Conservation (phyloP, 768 basidiomycete genomes). For the Mycena crocata region DNA sequence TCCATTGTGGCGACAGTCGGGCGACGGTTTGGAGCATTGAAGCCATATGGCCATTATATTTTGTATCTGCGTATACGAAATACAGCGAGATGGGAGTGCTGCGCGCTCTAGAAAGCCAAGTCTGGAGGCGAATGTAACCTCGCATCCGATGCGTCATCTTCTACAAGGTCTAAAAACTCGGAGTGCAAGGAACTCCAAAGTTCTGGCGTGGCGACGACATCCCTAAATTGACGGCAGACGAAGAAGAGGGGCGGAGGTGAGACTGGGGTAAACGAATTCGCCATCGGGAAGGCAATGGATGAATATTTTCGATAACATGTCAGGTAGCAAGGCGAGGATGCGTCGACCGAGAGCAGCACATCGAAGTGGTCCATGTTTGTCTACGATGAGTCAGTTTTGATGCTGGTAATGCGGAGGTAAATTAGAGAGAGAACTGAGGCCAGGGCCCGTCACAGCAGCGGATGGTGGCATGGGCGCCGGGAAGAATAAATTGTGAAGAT, state of each 20-base stretch:
- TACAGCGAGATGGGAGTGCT: not conserved
- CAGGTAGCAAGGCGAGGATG: not conserved
- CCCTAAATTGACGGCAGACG: constrained; percentile 11
- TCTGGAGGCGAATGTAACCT: not conserved
- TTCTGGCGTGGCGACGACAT: constrained; percentile 6
- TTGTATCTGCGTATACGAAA: not conserved
- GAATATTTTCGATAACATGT: constrained; percentile 14
- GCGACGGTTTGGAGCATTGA: not conserved
- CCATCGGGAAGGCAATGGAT: not conserved
- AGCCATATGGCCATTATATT: not conserved
- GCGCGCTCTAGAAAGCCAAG: constrained; percentile 2
- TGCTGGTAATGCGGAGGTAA: constrained; percentile 6
- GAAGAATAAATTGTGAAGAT: no score
- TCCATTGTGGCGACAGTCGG: not conserved
- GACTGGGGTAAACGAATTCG: not conserved
- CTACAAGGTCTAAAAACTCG: not conserved
- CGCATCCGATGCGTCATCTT: no score
- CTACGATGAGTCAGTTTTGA: not conserved
- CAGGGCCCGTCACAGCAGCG: no score
- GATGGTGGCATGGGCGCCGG: not conserved
- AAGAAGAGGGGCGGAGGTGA: not conserved
- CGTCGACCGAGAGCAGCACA: not conserved
- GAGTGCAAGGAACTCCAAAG: constrained; percentile 12
- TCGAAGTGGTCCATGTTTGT: constrained; percentile 1
- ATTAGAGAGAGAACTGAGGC: constrained; percentile 18